Conservation (phyloP, 1,284 basidiomycete genomes). For the Ustilago hordei region DNA sequence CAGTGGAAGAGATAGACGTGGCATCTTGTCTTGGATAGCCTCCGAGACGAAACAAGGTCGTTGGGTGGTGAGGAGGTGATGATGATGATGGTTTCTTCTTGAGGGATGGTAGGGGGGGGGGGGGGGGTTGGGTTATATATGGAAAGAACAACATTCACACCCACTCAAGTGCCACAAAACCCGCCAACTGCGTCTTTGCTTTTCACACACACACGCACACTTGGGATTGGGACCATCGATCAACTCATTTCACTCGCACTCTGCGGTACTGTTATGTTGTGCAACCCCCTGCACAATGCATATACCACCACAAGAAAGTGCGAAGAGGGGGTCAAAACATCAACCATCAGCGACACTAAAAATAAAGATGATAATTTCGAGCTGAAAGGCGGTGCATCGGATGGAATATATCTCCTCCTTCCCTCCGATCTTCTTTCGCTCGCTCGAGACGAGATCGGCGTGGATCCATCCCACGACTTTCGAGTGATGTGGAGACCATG, state of each 20-base stretch:
- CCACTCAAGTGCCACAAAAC: background rate
- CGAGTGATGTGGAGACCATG: too few relatives aligned
- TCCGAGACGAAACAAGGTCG: background rate
- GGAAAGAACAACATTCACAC: background rate
- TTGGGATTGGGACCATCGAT: too few relatives aligned
- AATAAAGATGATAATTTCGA: background rate
- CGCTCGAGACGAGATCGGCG: too few relatives aligned
- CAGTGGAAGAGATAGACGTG: background rate
- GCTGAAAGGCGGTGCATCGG: background rate
- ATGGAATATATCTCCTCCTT: constrained; percentile 3
- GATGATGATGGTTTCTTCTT: background rate
- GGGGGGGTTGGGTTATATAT: background rate
- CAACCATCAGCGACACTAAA: background rate
- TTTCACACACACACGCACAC: background rate
- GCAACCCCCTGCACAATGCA: too few relatives aligned
- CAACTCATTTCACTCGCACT: too few relatives aligned
- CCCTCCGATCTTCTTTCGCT: background rate
- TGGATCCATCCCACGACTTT: too few relatives aligned
- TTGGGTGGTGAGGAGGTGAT: background rate
- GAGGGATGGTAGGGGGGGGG: background rate
- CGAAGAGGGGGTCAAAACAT: background rate
- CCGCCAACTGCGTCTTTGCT: background rate
- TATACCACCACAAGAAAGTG: too few relatives aligned
- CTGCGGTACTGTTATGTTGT: too few relatives aligned
- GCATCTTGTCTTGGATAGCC: background rate